Base-by-base conservation (phyloP, 352 stramenopile genomes). In the Elongisporangium prolatum region DNA sequence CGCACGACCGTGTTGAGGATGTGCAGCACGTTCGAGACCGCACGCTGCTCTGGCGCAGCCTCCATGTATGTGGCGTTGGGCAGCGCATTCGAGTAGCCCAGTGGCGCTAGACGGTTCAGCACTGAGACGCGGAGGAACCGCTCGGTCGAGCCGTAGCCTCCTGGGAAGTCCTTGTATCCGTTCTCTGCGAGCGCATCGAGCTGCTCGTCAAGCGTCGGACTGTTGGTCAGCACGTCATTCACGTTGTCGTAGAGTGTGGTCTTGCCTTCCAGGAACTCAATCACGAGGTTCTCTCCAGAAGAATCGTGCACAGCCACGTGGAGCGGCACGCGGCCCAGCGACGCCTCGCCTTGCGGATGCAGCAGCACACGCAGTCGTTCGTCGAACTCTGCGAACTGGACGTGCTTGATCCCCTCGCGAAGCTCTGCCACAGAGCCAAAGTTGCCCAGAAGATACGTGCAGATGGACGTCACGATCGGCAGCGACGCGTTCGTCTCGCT, bases 391-490 rank as follows among this genome's bases (percentile, higher is more conserved):
- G 74, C 82, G 28, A 91, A 61, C 58, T 91, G 74, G 59, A 92
- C 61, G 1, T 63, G 55, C 40, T 73, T 52, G 4, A 92, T 61
- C 8, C 75, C 79, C 5, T 34, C 54, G 25, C 75, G 72, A 16
- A 88, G 80, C 53, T 90, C 83, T 2, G 78, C 70, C 20, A 90
- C 78, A 0, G 67, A 80, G 0, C 66, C 78, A 55, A 78, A 92
- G 59, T 89, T 89, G 37, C 83, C 80, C 50, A 92, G 63, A 56
- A 92, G 71, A 65, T 87, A 92, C 59, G 83, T 76, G 40, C 76
- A 82, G 20, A 88, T 44, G 4, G 75, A 86, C n/a, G 74, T 80
- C 24, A 92, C 64, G 21, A 92, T 75, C 3, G 78, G 77, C 25
- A 63, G 67, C 11, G 64, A 60, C 50, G 50, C 59, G 60, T 69